Conservation (phyloP, 2,329 filamentous ascomycete species). For the Trichophyton benhamiae region DNA sequence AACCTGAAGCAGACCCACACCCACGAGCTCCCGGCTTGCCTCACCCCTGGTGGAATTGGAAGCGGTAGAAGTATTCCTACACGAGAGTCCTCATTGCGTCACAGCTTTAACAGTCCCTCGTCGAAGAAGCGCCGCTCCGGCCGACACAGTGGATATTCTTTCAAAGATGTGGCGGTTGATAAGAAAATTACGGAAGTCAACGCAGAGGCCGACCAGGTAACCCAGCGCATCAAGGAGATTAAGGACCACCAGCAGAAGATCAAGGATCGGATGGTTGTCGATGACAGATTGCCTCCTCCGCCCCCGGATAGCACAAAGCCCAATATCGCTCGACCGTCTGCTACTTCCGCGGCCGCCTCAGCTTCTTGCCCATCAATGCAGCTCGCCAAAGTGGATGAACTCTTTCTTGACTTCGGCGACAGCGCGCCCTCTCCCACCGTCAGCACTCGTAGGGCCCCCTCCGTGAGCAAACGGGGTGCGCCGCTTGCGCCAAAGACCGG, state of each 20-base stretch:
- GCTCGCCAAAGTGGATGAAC: slow-evolving; percentile 22
- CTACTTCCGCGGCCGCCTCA: not conserved
- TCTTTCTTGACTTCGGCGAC: slow-evolving; percentile 37
- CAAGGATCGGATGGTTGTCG: slow-evolving; percentile 24
- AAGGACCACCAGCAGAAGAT: slow-evolving; percentile 46
- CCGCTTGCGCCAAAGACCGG: slow-evolving; percentile 21
- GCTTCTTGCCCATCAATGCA: not conserved
- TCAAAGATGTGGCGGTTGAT: slow-evolving; percentile 29
- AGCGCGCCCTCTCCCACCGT: slow-evolving; percentile 59
- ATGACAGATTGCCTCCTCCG: not conserved
- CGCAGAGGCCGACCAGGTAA: slow-evolving; percentile 43
- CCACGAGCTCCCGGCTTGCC: slow-evolving; percentile 17
- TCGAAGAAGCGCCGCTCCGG: slow-evolving; percentile 44
- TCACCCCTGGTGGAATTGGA: slow-evolving; percentile 26
- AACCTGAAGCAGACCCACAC: slow-evolving; percentile 28
- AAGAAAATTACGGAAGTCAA: slow-evolving; percentile 27
- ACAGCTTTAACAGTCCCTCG: slow-evolving; percentile 38
- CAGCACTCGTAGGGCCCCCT: slow-evolving; percentile 44
- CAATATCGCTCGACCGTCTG: not conserved
- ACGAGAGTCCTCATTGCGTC: slow-evolving; percentile 56
- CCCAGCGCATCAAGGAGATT: slow-evolving; percentile 45
- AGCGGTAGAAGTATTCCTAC: slow-evolving; percentile 49
- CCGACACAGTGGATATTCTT: slow-evolving; percentile 31
- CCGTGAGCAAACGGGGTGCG: slow-evolving; percentile 17
- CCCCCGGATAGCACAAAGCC: not conserved